Evolutionary conservation across 495 filamentous ascomycete genomes (phyloP), one percentile per base, ranked within the genome.

Genomic region (Tuber calosporum): DNA sequence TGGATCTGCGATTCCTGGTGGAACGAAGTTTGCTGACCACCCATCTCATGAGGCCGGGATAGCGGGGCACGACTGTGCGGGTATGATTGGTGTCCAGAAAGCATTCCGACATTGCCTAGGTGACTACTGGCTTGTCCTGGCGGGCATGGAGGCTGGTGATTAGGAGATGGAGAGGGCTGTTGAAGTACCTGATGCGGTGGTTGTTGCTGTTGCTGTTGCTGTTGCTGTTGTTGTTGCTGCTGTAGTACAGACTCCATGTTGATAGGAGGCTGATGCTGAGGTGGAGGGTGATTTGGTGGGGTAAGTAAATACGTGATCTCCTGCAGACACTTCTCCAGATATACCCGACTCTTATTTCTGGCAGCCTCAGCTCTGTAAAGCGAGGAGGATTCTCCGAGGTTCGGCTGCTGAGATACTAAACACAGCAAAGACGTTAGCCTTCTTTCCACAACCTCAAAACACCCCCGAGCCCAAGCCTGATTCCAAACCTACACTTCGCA

Each of bases 291-390:
- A 76, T 88, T 89, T 68, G 88, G 86, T 7, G 88, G 88, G 3
- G 87, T 87, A 86, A 89, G 87, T 13, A 89, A 83, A 74, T 90
- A 89, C n/a, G 87, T 87, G 70, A 90, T 88, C 74, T 90, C 88
- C 73, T 86, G 84, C 73, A 88, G 84, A 73, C 88, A 89, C 74
- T 89, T 87, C 76, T 89, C 88, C 68, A 90, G 82, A 77, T 89
- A 88, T 26, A 67, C 72, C 22, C 73, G 62, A 41, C 70, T 77
- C 66, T 82, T 81, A 39, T 79, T 82, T 30, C 83, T 80, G 3
- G 79, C 76, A 4, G 71, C 77, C 36, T 82, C 80, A 58, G 82
- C 81, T 73, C 83, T 83, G 73, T 75, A 79, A 66, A 78, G 73
- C 30, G 79, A 72, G 34, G 75, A 75, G 22, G 74, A 58, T n/a